Base-by-base conservation (phyloP, 768 basidiomycete genomes). In the Termitomyces sp. region DNA sequence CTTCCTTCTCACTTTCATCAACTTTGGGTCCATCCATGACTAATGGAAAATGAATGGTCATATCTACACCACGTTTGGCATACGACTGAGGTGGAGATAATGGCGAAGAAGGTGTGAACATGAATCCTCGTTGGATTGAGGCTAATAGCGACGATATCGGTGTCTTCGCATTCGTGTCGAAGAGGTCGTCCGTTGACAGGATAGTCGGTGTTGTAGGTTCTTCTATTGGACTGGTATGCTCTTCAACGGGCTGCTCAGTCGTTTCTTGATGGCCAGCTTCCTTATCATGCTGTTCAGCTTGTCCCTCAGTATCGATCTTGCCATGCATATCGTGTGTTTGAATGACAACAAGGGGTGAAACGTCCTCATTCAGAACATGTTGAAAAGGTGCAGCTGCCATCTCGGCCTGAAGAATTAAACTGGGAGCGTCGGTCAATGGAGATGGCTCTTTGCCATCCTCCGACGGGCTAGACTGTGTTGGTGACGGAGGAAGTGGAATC, bases 51-150 rank as follows among this genome's bases (percentile, higher is more conserved):
- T 59, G 60, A 57, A 65, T 65, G 21, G 51, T 40, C 39, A 58
- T 42, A 50, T 58, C 54, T 28, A 32, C 32, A 19, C 52, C 54
- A 32, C 56, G 46, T 23, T 54, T 45, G 42, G 68, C 54, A 58
- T 83, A 80, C 30, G 76, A 72, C 54, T 79, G 72, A 25, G 81
- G 79, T 17, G 84, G 84, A 2, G 85, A 84, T 37, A 86, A 72
- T 2, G 84, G 83, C 1, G 80, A 76, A n/a, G 73, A 75, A 16
- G 85, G 86, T 3, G 85, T 83, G 61, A 82, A 78, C n/a, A 84
- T 67, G 67, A 89, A 89, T 32, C 86, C 87, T 16, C 76, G 79
- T 60, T 88, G 79, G 54, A 89, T 89, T 3, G 85, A 79, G 16
- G 76, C 72, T 44, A 85, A 70, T 30, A 89, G 76, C 9, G 80